Base-by-base conservation (phyloP, 768 basidiomycete species). In the Mrakia frigida region DNA sequence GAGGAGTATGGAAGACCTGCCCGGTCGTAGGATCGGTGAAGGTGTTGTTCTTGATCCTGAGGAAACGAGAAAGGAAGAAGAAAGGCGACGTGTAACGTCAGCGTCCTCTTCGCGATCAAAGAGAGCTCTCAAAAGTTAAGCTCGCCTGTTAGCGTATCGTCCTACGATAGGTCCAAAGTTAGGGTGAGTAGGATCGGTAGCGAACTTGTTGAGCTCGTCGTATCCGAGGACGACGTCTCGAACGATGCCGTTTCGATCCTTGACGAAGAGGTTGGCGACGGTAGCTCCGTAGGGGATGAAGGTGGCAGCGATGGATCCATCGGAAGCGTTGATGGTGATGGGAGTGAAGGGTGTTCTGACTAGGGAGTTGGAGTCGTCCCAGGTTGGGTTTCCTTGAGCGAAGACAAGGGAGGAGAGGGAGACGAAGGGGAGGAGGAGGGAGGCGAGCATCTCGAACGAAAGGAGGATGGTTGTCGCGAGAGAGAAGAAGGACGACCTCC, bases 121-220 rank as follows among this genome's bases (percentile, higher is more conserved):
- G 21, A 50, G 11, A 50, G 46, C 46, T 50, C 18, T 14, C 21
- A 16, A 14, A 7, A 46, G 16, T 2, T 14, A 16, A 9, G 2
- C 56, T 56, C 25, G n/a, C 56, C 56, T 68, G 59, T 75, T 75
- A 18, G 74, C 74, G 52, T 75, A 75, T 28, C 74, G 33, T 13
- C 74, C 74, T 28, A 75, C 74, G 59, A 75, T 37, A 7, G 74
- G 53, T 41, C 74, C 74, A 37, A 75, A 75, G 74, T 75, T 75
- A 41, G 74, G 74, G 25, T 75, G 46, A 0, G n/a, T 25, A 0
- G 74, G 16, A 33, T 75, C 74, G 25, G 18, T 39, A 2, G 74
- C 6, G 68, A 60, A 75, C 13, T 16, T 33, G 33, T n/a, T 50
- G n/a, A 59, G 33, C 28, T 75, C 53, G 74, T 75, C 74, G 59